Evolutionary conservation across 2,329 filamentous ascomycete genomes (phyloP).

Genomic region (Aspergillus sojae): DNA sequence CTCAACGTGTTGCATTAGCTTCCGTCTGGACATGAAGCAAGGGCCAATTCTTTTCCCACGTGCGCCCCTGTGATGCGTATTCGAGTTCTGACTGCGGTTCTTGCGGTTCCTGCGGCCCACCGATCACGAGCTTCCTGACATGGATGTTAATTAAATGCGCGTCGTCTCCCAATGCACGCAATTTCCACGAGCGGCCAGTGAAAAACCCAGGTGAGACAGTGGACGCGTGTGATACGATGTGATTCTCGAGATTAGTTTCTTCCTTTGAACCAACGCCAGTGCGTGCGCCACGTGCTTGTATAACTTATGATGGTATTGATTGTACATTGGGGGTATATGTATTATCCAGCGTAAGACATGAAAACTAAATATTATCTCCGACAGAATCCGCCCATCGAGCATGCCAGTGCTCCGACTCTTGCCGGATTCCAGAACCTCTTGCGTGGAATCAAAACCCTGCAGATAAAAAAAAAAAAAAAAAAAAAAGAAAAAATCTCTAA

Average conservation of each 20-base stretch:
- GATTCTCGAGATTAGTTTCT: neutral
- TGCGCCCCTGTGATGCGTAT: slow-evolving; percentile 3
- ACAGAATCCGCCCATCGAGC: neutral
- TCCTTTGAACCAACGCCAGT: neutral
- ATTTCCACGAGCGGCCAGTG: neutral
- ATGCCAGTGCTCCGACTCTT: neutral
- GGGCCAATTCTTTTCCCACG: slow-evolving; percentile 21
- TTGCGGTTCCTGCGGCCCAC: neutral
- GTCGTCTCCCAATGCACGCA: neutral
- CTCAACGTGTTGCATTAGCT: slow-evolving; percentile 10
- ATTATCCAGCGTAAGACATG: neutral
- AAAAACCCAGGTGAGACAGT: neutral
- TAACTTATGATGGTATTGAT: neutral
- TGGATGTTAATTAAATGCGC: neutral
- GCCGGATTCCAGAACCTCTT: neutral
- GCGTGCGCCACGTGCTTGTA: neutral
- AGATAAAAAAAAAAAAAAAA: no score
- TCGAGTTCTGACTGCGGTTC: neutral
- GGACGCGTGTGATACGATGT: neutral
- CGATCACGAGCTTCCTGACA: neutral
- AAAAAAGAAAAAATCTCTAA: neutral
- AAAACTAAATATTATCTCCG: neutral
- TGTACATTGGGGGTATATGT: neutral
- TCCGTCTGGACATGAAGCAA: slow-evolving; percentile 8
- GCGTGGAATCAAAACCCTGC: neutral